Percentiles rank a stretch among this genome's conserved stretches.
Evolutionary conservation across 2,329 filamentous ascomycete genomes (phyloP).

Genomic region (Beauveria medogensis): DNA sequence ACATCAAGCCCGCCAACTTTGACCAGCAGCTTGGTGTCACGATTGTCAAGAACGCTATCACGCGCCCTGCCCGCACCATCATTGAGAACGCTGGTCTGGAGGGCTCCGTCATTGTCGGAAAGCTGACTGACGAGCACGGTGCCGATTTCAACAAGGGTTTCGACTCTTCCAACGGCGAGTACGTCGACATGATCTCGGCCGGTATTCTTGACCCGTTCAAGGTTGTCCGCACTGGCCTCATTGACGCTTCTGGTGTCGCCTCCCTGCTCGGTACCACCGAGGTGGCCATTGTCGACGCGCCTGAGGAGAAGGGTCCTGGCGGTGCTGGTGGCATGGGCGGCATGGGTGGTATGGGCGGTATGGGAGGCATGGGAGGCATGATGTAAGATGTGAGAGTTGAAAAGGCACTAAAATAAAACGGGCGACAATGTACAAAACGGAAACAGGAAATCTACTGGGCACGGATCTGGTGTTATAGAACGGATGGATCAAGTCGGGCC

Average conservation of each 20-base stretch:
- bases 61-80: slow-evolving; percentile 85
- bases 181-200: slow-evolving; percentile 94
- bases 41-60: slow-evolving; percentile 98
- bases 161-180: slow-evolving; percentile 94
- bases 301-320: slow-evolving; percentile 76
- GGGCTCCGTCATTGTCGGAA: slow-evolving; percentile 93
- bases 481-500: slow-evolving; percentile 23
- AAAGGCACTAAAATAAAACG: slow-evolving; percentile 1
- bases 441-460: slow-evolving; percentile 13
- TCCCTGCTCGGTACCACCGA: slow-evolving; percentile 96
- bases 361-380: slow-evolving; percentile 55
- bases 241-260: slow-evolving; percentile 92
- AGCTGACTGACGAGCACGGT: slow-evolving; percentile 91
- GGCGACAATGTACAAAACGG: slow-evolving; percentile 11
- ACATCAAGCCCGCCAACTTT: slow-evolving; percentile 88
- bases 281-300: slow-evolving; percentile 92
- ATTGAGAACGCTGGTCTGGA: slow-evolving; percentile 97
- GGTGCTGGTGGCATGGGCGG: slow-evolving; percentile 57
- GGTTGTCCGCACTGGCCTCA: slow-evolving; percentile 93
- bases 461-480: slow-evolving; percentile 12
- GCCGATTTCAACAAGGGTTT: slow-evolving; percentile 96
- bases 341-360: slow-evolving; percentile 55
- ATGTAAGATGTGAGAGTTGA: slow-evolving; percentile 38
- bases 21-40: slow-evolving; percentile 97
- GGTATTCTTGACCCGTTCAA: slow-evolving; percentile 99